Conservation (phyloP, 352 stramenopile genomes). For the Globisporangium emineosum region DNA sequence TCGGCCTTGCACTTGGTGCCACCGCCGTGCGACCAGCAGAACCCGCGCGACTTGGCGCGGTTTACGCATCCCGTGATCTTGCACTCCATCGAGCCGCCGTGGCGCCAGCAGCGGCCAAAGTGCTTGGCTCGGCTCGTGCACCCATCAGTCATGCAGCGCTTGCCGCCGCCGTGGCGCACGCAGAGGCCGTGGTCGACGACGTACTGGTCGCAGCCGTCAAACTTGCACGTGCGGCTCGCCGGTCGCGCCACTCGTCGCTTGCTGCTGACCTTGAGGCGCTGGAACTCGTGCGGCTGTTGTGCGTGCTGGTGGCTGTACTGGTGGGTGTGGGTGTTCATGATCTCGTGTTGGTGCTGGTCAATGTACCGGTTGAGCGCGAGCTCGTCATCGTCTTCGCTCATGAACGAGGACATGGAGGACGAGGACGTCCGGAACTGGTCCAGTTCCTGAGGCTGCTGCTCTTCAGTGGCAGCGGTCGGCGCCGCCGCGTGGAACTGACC, state of each 20-base stretch:
- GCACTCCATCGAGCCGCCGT: conserved; percentile 77
- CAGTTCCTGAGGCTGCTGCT: not conserved
- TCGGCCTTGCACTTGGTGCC: conserved; percentile 75
- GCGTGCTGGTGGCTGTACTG: not conserved
- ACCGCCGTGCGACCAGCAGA: conserved; percentile 84
- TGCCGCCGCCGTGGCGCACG: conserved; percentile 37
- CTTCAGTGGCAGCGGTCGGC: not conserved
- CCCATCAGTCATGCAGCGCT: conserved; percentile 51
- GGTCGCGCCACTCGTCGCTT: conserved; percentile 5
- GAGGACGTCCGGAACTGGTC: conserved; percentile 5
- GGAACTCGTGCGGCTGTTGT: not conserved
- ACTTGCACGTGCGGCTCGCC: conserved; percentile 19
- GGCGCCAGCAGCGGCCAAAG: conserved; percentile 68
- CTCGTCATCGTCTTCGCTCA: conserved; percentile 12
- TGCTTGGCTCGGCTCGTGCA: conserved; percentile 77
- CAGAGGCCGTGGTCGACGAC: conserved; percentile 21
- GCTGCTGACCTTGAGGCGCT: conserved; percentile 3
- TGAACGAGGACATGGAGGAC: conserved; percentile 8
- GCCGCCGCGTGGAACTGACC: not conserved
- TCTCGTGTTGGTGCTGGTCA: conserved; percentile 3
- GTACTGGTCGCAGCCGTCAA: conserved; percentile 20
- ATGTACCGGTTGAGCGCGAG: not conserved
- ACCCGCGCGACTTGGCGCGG: conserved; percentile 80
- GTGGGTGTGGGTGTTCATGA: not conserved
- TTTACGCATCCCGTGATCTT: conserved; percentile 71